Conservation (phyloP, 192 early-diverging fungal genomes). For the Entomortierella lignicola region DNA sequence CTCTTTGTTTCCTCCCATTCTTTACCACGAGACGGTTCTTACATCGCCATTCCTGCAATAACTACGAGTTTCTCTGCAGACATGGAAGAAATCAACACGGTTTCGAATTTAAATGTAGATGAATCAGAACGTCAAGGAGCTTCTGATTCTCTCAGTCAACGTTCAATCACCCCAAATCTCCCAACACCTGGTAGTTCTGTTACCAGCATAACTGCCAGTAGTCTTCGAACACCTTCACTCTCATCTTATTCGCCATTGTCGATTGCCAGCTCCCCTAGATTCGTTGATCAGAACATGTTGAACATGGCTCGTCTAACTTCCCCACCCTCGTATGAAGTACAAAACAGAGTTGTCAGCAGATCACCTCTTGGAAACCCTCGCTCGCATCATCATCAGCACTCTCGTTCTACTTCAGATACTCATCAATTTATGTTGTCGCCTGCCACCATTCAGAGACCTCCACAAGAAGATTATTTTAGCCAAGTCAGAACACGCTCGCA, state of each 20-base stretch:
- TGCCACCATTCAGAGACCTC: neutral
- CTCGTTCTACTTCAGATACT: slow-evolving; percentile 4
- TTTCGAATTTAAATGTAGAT: no score
- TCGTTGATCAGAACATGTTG: slow-evolving; percentile 20
- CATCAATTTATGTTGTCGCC: neutral
- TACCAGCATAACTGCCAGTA: no score
- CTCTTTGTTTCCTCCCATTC: slow-evolving; percentile 1
- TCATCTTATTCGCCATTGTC: no score
- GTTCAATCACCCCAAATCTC: no score
- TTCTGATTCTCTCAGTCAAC: no score
- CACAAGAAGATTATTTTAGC: slow-evolving; percentile 24
- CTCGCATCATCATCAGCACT: slow-evolving; percentile 10
- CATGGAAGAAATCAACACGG: neutral
- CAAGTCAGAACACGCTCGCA: slow-evolving; percentile 19
- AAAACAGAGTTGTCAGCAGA: slow-evolving; percentile 26
- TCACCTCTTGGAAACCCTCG: slow-evolving; percentile 23
- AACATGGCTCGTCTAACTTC: slow-evolving; percentile 19
- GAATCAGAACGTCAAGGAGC: no score
- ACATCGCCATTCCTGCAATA: neutral
- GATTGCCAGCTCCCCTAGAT: neutral
- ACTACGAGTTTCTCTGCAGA: neutral
- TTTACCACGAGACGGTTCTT: neutral
- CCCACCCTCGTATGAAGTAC: slow-evolving; percentile 45
- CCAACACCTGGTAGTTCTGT: no score
- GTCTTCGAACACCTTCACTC: no score